phyloP scores from a whole-genome alignment of 495 filamentous ascomycete genomes.

The Aspergillus homomorphus region DNA sequence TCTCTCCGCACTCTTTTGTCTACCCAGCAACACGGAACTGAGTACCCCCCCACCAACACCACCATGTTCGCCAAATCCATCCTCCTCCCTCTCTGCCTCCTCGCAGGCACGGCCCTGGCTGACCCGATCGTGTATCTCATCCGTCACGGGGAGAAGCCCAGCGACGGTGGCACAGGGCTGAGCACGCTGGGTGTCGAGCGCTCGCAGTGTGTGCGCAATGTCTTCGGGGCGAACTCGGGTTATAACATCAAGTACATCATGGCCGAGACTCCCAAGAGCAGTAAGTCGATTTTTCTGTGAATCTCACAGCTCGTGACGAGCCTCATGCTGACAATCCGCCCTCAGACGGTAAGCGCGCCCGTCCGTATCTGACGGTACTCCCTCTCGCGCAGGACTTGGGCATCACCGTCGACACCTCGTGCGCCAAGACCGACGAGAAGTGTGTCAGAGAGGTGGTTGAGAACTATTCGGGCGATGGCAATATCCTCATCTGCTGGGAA shows the following conservation, averaged over 20 bases:
- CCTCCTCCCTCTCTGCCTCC: conserved; percentile 14
- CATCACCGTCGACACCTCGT: conserved; percentile 48
- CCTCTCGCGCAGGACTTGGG: conserved; percentile 51
- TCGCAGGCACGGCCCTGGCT: conserved; percentile 24
- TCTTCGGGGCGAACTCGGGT: conserved; percentile 42
- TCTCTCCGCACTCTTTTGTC: too few relatives aligned
- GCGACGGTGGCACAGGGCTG: conserved; percentile 41
- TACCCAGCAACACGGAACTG: too few relatives aligned
- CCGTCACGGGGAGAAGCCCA: conserved; percentile 58
- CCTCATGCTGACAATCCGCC: too few relatives aligned
- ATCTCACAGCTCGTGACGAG: conserved; percentile 2
- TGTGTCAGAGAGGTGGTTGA: conserved; percentile 48
- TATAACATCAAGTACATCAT: conserved; percentile 55
- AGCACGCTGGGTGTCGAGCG: conserved; percentile 45
- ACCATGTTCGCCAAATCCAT: conserved; percentile 10
- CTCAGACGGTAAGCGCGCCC: conserved; percentile 49
- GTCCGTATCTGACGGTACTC: conserved; percentile 51
- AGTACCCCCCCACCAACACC: not conserved
- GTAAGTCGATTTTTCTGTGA: conserved; percentile 24
- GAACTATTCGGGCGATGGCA: conserved; percentile 43
- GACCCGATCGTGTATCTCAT: conserved; percentile 51
- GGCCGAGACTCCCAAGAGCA: conserved; percentile 45
- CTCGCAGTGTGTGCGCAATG: conserved; percentile 47
- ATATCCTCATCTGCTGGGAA: conserved; percentile 59
- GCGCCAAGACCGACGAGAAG: conserved; percentile 43